A percentile compares a stretch with the other conserved stretches of the same genome.
Evolutionary conservation across 805 yeast genomes (phyloP).

Genomic region (Nakazawaea ambrosiae): DNA sequence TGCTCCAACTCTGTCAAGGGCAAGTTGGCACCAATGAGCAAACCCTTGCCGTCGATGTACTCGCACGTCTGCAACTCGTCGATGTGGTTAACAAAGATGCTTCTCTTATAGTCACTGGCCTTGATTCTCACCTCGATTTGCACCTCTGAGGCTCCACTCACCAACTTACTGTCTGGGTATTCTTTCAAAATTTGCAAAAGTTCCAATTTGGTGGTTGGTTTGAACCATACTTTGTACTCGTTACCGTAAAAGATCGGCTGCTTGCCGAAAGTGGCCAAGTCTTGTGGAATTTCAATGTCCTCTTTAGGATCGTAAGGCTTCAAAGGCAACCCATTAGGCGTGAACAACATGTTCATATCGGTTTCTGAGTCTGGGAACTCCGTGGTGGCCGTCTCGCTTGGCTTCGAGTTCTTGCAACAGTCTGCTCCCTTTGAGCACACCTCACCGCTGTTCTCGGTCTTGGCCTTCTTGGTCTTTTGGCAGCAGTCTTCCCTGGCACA

Average conservation of each 20-base stretch:
- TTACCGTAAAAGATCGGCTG: conserved; percentile 29
- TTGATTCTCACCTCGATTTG: conserved; percentile 40
- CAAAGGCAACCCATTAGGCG: conserved; percentile 34
- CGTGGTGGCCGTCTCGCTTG: conserved; percentile 11
- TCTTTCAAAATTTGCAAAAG: conserved; percentile 25
- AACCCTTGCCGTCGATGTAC: conserved; percentile 31
- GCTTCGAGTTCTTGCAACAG: conserved; percentile 15
- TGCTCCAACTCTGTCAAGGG: conserved; percentile 32
- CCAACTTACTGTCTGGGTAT: conserved; percentile 31
- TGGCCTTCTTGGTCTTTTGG: conserved; percentile 18
- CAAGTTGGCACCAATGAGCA: conserved; percentile 35
- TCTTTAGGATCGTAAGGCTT: conserved; percentile 30
- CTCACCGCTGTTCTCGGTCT: not conserved
- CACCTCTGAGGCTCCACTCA: conserved; percentile 41
- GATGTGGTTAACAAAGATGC: conserved; percentile 35
- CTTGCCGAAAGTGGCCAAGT: conserved; percentile 20
- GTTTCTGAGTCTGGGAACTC: conserved; percentile 23
- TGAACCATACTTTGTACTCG: conserved; percentile 34
- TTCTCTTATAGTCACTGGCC: conserved; percentile 31
- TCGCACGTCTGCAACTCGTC: conserved; percentile 30
- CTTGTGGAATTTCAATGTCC: conserved; percentile 35
- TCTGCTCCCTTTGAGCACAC: conserved; percentile 15
- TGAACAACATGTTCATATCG: conserved; percentile 25
- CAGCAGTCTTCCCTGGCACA: conserved; percentile 32
- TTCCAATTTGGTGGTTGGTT: conserved; percentile 33